A percentile compares a stretch with the other conserved stretches of the same genome.
phyloP scores from a whole-genome alignment of 495 filamentous ascomycete species.

The Aspergillus diversus region DNA sequence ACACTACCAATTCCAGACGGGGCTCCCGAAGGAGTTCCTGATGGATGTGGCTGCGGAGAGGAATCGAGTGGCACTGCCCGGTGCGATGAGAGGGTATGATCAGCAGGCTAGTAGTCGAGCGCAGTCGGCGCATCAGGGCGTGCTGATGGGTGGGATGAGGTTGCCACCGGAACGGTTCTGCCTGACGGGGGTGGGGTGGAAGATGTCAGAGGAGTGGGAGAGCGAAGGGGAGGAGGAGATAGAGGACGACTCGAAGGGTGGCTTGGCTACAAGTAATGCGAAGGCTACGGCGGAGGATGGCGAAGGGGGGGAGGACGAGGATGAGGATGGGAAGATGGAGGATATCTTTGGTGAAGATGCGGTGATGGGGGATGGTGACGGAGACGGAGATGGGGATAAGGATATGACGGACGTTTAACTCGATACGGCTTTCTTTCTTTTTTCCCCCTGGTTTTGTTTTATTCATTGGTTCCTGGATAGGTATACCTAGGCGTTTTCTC shows the following conservation, averaged over 20 bases:
- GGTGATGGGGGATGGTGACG: slow-evolving; percentile 50
- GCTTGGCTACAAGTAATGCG: slow-evolving; percentile 14
- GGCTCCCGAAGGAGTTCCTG: slow-evolving; percentile 82
- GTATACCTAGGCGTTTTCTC: background rate
- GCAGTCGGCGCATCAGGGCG: slow-evolving; percentile 34
- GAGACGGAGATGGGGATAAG: slow-evolving; percentile 44
- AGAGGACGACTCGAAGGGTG: slow-evolving; percentile 31
- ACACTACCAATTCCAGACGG: slow-evolving; percentile 66
- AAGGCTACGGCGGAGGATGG: slow-evolving; percentile 44
- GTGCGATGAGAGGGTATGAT: slow-evolving; percentile 69
- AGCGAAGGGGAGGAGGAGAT: slow-evolving; percentile 61
- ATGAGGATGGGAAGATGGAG: slow-evolving; percentile 64
- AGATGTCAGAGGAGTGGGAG: slow-evolving; percentile 77
- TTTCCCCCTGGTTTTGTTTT: slow-evolving; percentile 3
- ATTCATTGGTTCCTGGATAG: background rate
- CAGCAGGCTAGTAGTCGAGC: slow-evolving; percentile 23
- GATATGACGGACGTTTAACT: slow-evolving; percentile 54
- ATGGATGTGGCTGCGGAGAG: slow-evolving; percentile 80
- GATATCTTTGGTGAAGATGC: slow-evolving; percentile 59
- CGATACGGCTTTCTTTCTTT: slow-evolving; percentile 6
- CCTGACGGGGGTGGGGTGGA: slow-evolving; percentile 83
- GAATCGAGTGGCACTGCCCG: slow-evolving; percentile 79
- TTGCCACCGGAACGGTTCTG: slow-evolving; percentile 92
- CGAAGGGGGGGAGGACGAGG: slow-evolving; percentile 44
- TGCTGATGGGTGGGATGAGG: slow-evolving; percentile 68